Percentiles rank a stretch among this genome's conserved stretches.
phyloP scores from a whole-genome alignment of 225 moss, liverwort and hornwort genomes.

The Thuidium tamariscinum region DNA sequence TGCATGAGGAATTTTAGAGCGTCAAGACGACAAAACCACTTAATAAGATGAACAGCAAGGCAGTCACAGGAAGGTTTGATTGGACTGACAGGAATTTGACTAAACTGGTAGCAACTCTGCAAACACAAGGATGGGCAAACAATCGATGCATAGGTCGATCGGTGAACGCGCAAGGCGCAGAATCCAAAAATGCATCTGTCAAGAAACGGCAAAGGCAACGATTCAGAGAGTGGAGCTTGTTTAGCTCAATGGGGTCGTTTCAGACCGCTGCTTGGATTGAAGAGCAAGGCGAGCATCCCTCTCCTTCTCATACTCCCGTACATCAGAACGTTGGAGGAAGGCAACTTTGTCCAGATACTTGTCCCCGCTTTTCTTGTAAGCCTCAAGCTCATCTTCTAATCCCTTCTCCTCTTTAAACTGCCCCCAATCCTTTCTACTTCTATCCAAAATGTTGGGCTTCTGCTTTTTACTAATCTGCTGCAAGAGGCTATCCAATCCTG shows the following conservation, averaged over 20 bases:
- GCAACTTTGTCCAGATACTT: conserved; percentile 97
- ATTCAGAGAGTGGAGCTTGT: neutral
- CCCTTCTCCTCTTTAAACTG: conserved; percentile 91
- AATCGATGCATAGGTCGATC: neutral
- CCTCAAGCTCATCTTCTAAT: conserved; percentile 72
- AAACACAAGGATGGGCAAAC: neutral
- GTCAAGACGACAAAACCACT: neutral
- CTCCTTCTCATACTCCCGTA: conserved; percentile 95
- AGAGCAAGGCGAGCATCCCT: conserved; percentile 86
- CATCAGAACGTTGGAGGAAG: conserved; percentile 84
- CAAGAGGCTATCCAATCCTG: conserved; percentile 67
- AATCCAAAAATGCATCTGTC: neutral
- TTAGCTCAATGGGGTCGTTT: conserved; percentile 54
- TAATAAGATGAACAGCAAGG: neutral
- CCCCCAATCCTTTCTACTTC: conserved; percentile 97
- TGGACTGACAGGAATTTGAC: neutral
- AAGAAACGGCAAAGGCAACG: neutral
- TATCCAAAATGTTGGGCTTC: conserved; percentile 92
- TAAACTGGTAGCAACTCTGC: neutral
- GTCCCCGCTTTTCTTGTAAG: conserved; percentile 90
- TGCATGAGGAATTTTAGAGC: neutral
- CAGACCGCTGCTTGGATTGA: conserved; percentile 62
- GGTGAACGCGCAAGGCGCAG: neutral
- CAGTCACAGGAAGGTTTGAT: neutral
- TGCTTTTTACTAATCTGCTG: conserved; percentile 92